Conservation (phyloP, 768 basidiomycete genomes). For the Termitomyces sp. region DNA sequence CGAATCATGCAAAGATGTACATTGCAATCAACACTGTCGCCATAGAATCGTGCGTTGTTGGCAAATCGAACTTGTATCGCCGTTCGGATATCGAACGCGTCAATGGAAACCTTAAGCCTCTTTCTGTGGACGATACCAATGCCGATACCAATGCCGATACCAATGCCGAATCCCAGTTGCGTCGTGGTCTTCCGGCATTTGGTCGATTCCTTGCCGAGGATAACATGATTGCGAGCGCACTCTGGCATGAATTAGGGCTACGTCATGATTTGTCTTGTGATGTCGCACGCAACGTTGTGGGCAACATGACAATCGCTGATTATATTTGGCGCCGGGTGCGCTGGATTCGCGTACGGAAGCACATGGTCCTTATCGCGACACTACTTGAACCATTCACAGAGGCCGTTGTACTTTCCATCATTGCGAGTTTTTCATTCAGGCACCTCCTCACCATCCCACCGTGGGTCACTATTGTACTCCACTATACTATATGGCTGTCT, state of each 20-base stretch:
- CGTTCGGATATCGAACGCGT: slow-evolving; percentile 81
- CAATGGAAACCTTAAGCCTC: slow-evolving; percentile 57
- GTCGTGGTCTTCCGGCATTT: slow-evolving; percentile 70
- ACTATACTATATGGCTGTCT: slow-evolving; percentile 64
- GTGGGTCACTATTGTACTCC: slow-evolving; percentile 50
- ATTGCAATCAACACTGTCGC: slow-evolving; percentile 87
- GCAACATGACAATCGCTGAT: slow-evolving; percentile 77
- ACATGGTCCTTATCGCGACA: slow-evolving; percentile 86
- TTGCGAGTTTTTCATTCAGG: slow-evolving; percentile 51
- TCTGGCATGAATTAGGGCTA: slow-evolving; percentile 91
- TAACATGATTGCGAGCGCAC: slow-evolving; percentile 89
- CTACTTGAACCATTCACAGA: slow-evolving; percentile 92
- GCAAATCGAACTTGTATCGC: slow-evolving; percentile 93
- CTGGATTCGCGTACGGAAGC: slow-evolving; percentile 96
- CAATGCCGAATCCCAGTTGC: slow-evolving; percentile 17
- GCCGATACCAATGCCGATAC: slow-evolving; percentile 6
- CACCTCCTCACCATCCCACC: slow-evolving; percentile 44
- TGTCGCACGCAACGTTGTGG: slow-evolving; percentile 83
- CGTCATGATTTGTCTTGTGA: slow-evolving; percentile 90
- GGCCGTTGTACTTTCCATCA: slow-evolving; percentile 60
- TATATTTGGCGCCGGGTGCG: slow-evolving; percentile 88
- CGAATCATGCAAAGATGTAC: slow-evolving; percentile 98
- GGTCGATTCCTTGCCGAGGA: slow-evolving; percentile 93
- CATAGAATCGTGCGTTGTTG: slow-evolving; percentile 92
- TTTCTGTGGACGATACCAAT: slow-evolving; percentile 12